Conservation (phyloP, 2,329 filamentous ascomycete genomes). For the Diplodia intermedia region DNA sequence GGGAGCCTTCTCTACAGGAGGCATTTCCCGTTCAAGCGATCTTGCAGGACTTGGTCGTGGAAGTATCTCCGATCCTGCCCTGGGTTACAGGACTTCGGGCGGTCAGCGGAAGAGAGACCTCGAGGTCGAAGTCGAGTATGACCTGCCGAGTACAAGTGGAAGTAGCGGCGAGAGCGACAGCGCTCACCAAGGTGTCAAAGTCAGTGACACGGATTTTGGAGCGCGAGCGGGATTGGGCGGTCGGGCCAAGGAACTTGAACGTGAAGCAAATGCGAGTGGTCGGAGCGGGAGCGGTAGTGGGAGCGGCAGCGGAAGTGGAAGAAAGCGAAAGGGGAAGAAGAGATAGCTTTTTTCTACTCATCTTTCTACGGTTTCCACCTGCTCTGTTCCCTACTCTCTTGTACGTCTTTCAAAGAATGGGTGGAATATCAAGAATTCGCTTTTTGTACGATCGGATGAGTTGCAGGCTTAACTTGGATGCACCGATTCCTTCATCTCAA, state of each 20-base stretch:
- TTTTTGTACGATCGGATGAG: conserved; percentile 7
- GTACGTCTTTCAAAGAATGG: neutral
- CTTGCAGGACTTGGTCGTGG: conserved; percentile 5
- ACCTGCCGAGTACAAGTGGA: conserved; percentile 15
- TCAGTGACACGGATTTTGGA: neutral
- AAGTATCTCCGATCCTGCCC: conserved; percentile 20
- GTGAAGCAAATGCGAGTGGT: conserved; percentile 21
- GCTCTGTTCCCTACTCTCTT: neutral
- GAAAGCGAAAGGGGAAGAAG: conserved; percentile 18
- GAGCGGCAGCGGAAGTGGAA: conserved; percentile 14
- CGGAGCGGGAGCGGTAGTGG: conserved; percentile 18
- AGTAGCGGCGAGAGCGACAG: conserved; percentile 29
- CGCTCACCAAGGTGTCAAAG: conserved; percentile 1
- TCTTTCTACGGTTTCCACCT: neutral
- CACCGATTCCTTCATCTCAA: neutral
- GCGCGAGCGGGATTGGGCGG: conserved; percentile 8
- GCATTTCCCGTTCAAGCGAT: neutral
- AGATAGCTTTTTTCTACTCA: neutral
- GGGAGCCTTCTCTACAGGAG: conserved; percentile 13
- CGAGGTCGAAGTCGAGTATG: conserved; percentile 30
- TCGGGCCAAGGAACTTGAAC: conserved; percentile 18
- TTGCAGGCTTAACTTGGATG: neutral
- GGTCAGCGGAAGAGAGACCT: neutral
- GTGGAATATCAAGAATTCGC: neutral
- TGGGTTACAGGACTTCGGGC: neutral